Evolutionary conservation across 2,329 filamentous ascomycete species (phyloP).

Genomic region (Westerdykella sp.): DNA sequence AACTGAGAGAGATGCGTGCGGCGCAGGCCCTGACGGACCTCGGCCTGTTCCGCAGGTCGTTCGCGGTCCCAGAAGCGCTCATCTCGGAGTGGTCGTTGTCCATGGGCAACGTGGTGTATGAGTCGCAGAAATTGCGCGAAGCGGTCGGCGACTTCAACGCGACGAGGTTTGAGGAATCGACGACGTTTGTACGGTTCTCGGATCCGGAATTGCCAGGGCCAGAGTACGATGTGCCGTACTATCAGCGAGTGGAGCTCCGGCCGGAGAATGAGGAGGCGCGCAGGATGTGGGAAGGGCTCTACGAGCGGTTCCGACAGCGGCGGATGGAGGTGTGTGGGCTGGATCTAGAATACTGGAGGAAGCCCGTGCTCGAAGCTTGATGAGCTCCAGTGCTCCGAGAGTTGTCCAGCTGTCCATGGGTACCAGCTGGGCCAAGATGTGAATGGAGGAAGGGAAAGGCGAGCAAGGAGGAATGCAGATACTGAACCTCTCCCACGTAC

Average conservation of each 20-base stretch:
- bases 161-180: conserved; percentile 39
- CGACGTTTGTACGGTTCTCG: conserved; percentile 43
- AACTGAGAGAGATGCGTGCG: conserved; percentile 24
- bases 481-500: not conserved
- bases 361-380: conserved; percentile 11
- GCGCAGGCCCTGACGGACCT: conserved; percentile 24
- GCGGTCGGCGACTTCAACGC: conserved; percentile 38
- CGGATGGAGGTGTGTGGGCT: conserved; percentile 50
- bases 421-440: not conserved
- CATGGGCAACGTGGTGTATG: conserved; percentile 36
- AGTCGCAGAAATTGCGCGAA: conserved; percentile 27
- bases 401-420: not conserved
- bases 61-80: conserved; percentile 26
- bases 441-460: no score
- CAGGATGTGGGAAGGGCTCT: conserved; percentile 46
- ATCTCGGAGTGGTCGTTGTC: conserved; percentile 36
- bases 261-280: conserved; percentile 44
- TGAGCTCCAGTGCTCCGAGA: conserved; percentile 2
- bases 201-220: conserved; percentile 46
- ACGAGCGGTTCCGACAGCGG: conserved; percentile 45
- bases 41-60: conserved; percentile 29
- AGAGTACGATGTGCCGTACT: conserved; percentile 46
- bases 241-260: conserved; percentile 35
- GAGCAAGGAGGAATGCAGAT: conserved; percentile 8
- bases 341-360: conserved; percentile 42